phyloP scores from a whole-genome alignment of 2,329 filamentous ascomycete species.

The Neocatenulostroma microsporum region DNA sequence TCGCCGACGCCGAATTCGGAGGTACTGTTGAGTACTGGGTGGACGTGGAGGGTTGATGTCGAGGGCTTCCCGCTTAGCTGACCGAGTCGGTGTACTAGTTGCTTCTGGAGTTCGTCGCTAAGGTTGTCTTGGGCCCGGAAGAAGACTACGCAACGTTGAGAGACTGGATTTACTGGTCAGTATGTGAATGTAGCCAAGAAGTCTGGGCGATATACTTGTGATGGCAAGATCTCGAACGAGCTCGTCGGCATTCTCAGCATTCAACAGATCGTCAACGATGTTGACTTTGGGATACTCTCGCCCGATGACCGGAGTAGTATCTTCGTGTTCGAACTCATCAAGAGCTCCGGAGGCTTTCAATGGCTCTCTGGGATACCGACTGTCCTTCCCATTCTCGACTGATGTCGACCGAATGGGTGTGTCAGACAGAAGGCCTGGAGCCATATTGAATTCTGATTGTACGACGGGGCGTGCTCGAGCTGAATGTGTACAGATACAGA shows the following conservation, averaged over 20 bases:
- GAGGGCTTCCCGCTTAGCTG: slow-evolving; percentile 52
- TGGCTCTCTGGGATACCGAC: neutral
- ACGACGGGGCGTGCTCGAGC: no score
- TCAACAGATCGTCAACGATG: slow-evolving; percentile 29
- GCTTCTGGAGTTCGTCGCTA: slow-evolving; percentile 55
- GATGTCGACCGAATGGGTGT: neutral
- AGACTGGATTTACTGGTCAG: slow-evolving; percentile 42
- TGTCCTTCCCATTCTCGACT: neutral
- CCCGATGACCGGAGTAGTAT: slow-evolving; percentile 46
- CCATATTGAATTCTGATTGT: slow-evolving; percentile 3
- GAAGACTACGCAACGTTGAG: slow-evolving; percentile 61
- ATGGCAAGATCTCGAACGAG: slow-evolving; percentile 41
- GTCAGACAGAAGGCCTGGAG: neutral
- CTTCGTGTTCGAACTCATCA: slow-evolving; percentile 35
- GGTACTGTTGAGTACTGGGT: slow-evolving; percentile 51
- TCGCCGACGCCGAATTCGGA: slow-evolving; percentile 47
- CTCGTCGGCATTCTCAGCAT: slow-evolving; percentile 30
- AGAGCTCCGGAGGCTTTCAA: slow-evolving; percentile 10
- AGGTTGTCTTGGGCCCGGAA: slow-evolving; percentile 58
- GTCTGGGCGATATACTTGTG: slow-evolving; percentile 42
- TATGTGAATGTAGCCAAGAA: slow-evolving; percentile 1
- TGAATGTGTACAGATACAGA: no score
- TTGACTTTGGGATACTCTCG: slow-evolving; percentile 38
- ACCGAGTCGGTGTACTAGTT: slow-evolving; percentile 54
- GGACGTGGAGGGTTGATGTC: slow-evolving; percentile 52